Evolutionary conservation across 805 yeast species (phyloP).

Genomic region (Ogataea dorogensis): DNA sequence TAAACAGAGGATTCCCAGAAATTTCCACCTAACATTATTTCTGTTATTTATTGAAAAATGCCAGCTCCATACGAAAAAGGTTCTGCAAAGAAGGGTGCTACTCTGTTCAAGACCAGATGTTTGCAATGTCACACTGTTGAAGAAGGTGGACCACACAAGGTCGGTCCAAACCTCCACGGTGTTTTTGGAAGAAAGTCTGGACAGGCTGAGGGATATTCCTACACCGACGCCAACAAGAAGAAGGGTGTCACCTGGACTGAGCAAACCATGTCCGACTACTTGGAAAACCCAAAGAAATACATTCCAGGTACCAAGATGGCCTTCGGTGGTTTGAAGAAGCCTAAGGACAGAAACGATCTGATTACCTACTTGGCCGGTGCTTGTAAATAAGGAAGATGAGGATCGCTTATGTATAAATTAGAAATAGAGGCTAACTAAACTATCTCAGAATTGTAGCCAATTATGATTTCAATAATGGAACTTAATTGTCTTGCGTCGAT

Average conservation of each 20-base stretch:
- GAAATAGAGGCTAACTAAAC: slow-evolving; percentile 9
- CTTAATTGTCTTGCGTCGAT: slow-evolving; percentile 11
- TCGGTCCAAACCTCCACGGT: slow-evolving; percentile 98
- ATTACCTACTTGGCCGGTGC: slow-evolving; percentile 74
- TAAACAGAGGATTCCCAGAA: slow-evolving; percentile 5
- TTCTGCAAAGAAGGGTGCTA: slow-evolving; percentile 93
- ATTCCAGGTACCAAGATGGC: slow-evolving; percentile 99
- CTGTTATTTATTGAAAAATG: slow-evolving; percentile 25
- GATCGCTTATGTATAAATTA: slow-evolving; percentile 5
- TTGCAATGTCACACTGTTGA: slow-evolving; percentile 98
- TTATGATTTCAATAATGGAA: slow-evolving; percentile 3
- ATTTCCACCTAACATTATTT: slow-evolving; percentile 9
- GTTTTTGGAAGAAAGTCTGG: slow-evolving; percentile 91
- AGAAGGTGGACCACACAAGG: slow-evolving; percentile 95
- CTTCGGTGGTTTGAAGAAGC: slow-evolving; percentile 98
- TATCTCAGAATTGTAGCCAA: slow-evolving; percentile 6
- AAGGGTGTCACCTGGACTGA: slow-evolving; percentile 88
- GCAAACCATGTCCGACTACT: slow-evolving; percentile 89
- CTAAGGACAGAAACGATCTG: slow-evolving; percentile 97
- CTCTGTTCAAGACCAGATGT: slow-evolving; percentile 97
- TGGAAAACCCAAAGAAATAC: slow-evolving; percentile 99
- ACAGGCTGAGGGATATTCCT: slow-evolving; percentile 87
- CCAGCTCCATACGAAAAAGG: slow-evolving; percentile 48
- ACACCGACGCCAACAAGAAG: slow-evolving; percentile 97
- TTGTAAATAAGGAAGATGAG: slow-evolving; percentile 38